Conservation (phyloP, 2,329 filamentous ascomycete species). For the Gnomoniopsis smithogilvyi region DNA sequence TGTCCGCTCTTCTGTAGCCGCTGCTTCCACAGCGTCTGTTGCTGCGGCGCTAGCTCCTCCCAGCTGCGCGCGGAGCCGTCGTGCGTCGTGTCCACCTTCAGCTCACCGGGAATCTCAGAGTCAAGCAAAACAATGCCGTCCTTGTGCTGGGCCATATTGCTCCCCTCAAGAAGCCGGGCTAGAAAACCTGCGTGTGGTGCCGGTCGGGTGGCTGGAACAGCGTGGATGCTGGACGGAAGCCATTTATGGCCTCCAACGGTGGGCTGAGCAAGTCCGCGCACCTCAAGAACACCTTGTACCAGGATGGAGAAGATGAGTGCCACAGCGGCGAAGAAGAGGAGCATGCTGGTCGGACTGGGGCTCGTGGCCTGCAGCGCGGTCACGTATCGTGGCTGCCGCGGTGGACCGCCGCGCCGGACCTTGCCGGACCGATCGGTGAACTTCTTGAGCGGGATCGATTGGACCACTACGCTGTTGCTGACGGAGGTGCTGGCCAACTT, state of each 20-base stretch:
- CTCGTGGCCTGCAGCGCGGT: slow-evolving; percentile 57
- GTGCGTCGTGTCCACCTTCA: slow-evolving; percentile 42
- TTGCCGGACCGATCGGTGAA: slow-evolving; percentile 33
- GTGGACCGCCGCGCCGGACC: slow-evolving; percentile 33
- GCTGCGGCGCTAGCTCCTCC: slow-evolving; percentile 64
- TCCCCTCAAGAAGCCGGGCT: slow-evolving; percentile 13
- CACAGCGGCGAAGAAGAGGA: slow-evolving; percentile 53
- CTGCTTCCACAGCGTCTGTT: slow-evolving; percentile 67
- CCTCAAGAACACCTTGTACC: slow-evolving; percentile 62
- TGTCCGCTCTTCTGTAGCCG: slow-evolving; percentile 64
- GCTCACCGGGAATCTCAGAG: slow-evolving; percentile 20
- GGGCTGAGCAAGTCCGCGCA: slow-evolving; percentile 55
- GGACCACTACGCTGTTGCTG: slow-evolving; percentile 74
- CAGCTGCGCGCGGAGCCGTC: slow-evolving; percentile 59
- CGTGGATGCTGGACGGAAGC: slow-evolving; percentile 46
- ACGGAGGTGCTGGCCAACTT: slow-evolving; percentile 81
- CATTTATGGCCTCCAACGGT: slow-evolving; percentile 48
- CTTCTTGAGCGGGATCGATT: slow-evolving; percentile 68
- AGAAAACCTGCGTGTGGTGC: slow-evolving; percentile 11
- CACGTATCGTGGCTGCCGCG: slow-evolving; percentile 64
- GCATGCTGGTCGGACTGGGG: slow-evolving; percentile 48
- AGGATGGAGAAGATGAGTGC: slow-evolving; percentile 60
- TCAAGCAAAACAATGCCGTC: slow-evolving; percentile 21
- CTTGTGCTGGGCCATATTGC: slow-evolving; percentile 4
- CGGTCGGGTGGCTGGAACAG: background rate